Evolutionary conservation across 2,329 filamentous ascomycete genomes (phyloP).

Genomic region (Cladophialophora exuberans): DNA sequence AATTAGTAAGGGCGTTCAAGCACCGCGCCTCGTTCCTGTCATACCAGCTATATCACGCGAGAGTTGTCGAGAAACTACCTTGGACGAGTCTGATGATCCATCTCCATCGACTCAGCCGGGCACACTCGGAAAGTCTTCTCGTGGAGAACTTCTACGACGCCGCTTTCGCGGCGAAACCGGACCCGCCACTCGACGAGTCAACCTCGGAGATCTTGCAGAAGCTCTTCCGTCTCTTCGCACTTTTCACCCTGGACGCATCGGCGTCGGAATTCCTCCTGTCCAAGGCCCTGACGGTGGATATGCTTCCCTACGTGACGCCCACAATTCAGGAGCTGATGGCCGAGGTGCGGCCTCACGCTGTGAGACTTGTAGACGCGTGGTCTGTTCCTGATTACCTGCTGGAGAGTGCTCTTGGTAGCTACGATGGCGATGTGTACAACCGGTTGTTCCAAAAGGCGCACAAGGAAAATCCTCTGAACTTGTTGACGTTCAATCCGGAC

Average conservation of each 20-base stretch:
- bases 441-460: conserved; percentile 57
- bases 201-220: conserved; percentile 41
- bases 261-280: conserved; percentile 51
- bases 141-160: conserved; percentile 52
- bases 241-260: conserved; percentile 52
- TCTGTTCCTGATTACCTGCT: conserved; percentile 57
- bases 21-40: conserved; percentile 49
- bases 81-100: conserved; percentile 51
- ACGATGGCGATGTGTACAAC: conserved; percentile 59
- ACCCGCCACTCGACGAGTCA: conserved; percentile 35
- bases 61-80: conserved; percentile 49
- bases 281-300: conserved; percentile 45
- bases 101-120: conserved; percentile 40
- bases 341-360: conserved; percentile 54
- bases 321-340: conserved; percentile 52
- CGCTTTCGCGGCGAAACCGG: conserved; percentile 32
- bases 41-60: conserved; percentile 45
- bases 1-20: conserved; percentile 50
- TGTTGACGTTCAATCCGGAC: conserved; percentile 54
- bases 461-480: conserved; percentile 55
- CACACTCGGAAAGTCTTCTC: conserved; percentile 55
- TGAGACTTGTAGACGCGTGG: conserved; percentile 57
- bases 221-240: conserved; percentile 53
- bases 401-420: conserved; percentile 55
- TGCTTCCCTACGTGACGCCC: conserved; percentile 46